These are phyloP conservation scores for Powellomyces hirtus DNA, from an alignment of 192 early-diverging fungal species.

Conservation along the genomic window DNA sequence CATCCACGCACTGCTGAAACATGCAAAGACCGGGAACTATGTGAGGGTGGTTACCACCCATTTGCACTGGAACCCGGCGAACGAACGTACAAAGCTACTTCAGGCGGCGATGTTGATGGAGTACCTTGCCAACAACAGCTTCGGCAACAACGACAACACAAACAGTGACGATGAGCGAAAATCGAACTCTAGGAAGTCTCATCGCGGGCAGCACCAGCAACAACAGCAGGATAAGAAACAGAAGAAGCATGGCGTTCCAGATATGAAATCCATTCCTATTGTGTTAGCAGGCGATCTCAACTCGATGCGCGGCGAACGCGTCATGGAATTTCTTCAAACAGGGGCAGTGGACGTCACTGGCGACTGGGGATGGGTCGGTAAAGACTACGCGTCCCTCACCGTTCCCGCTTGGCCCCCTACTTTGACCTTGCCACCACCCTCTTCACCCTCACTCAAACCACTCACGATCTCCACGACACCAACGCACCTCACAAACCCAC, in stretches of 20 bases:
- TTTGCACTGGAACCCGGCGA: slow-evolving; percentile 48
- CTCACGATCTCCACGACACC: neutral
- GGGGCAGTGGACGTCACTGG: slow-evolving; percentile 18
- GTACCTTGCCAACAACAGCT: slow-evolving; percentile 30
- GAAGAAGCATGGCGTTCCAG: too few relatives aligned
- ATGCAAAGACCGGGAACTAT: slow-evolving; percentile 6
- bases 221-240: too few relatives aligned
- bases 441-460: neutral
- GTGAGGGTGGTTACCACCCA: slow-evolving; percentile 50
- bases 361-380: neutral
- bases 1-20: slow-evolving; percentile 33
- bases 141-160: neutral
- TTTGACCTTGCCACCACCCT: neutral
- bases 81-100: slow-evolving; percentile 41
- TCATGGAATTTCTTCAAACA: slow-evolving; percentile 41
- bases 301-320: slow-evolving; percentile 36
- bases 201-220: neutral
- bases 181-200: neutral
- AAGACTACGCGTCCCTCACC: neutral
- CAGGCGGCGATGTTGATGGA: slow-evolving; percentile 51
- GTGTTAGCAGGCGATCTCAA: slow-evolving; percentile 48
- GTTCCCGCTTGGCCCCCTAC: neutral
- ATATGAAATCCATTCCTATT: slow-evolving; percentile 40
- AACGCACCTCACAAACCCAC: neutral
- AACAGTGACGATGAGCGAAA: neutral